Percentiles rank a stretch among this genome's conserved stretches.
Conservation (phyloP, 805 yeast genomes). For the Martiniozyma abietophila region DNA sequence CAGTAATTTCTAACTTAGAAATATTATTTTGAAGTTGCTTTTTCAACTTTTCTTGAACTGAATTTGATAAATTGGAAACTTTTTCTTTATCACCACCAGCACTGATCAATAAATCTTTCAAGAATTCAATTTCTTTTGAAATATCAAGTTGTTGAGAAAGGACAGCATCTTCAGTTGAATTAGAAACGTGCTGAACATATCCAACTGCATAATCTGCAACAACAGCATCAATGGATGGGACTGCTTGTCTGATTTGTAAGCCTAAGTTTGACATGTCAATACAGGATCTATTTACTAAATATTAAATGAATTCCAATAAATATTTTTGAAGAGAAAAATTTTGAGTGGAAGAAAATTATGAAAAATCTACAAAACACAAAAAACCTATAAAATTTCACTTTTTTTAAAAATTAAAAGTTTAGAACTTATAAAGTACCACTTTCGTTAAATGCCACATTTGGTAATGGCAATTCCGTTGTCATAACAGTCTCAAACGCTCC, state of each 20-base stretch:
- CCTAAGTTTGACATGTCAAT: slow-evolving; percentile 30
- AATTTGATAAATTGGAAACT: slow-evolving; percentile 39
- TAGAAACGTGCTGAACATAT: slow-evolving; percentile 74
- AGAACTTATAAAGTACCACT: no score
- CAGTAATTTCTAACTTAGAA: slow-evolving; percentile 67
- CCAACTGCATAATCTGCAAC: slow-evolving; percentile 90
- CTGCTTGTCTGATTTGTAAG: slow-evolving; percentile 72
- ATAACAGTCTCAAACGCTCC: no score
- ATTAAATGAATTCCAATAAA: neutral
- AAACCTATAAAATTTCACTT: no score
- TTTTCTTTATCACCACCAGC: slow-evolving; percentile 73
- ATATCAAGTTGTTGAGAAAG: slow-evolving; percentile 64
- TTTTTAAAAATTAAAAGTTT: no score
- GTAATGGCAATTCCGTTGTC: no score
- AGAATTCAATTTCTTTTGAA: slow-evolving; percentile 55
- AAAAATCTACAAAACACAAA: no score
- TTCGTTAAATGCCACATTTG: no score
- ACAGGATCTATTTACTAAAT: neutral
- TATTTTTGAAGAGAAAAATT: no score
- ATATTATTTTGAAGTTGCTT: slow-evolving; percentile 55
- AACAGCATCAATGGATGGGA: slow-evolving; percentile 75
- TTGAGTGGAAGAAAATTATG: no score
- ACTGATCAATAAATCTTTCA: slow-evolving; percentile 54
- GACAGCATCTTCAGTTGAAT: slow-evolving; percentile 74
- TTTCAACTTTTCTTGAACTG: slow-evolving; percentile 38